Percentiles rank a stretch among this genome's conserved stretches.
Evolutionary conservation across 202 grass and related monocot genomes (phyloP).

Genomic region (Setaria italica): DNA sequence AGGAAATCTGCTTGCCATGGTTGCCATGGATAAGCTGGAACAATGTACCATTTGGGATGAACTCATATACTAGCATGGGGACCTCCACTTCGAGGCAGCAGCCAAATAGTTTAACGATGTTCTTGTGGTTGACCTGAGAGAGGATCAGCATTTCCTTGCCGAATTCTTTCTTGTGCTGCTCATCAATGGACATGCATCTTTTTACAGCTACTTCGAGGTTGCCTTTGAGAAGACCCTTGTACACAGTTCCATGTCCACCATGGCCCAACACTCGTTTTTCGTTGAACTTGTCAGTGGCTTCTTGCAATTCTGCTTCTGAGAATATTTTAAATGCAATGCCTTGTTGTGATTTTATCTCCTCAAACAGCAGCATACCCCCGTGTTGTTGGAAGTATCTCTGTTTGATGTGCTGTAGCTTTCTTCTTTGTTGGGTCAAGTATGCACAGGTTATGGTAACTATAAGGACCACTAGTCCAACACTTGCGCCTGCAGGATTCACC

Average conservation of each 20-base stretch:
- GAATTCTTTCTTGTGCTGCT: constrained; percentile 58
- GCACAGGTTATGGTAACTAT: neutral
- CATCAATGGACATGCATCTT: constrained; percentile 44
- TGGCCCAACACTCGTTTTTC: constrained; percentile 10
- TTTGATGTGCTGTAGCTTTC: constrained; percentile 30
- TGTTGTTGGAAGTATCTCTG: constrained; percentile 42
- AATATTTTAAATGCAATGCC: constrained; percentile 51
- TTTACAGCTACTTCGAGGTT: constrained; percentile 42
- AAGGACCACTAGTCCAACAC: neutral
- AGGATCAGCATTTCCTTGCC: constrained; percentile 62
- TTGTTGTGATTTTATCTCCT: constrained; percentile 53
- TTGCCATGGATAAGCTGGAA: constrained; percentile 45
- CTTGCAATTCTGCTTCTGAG: constrained; percentile 43
- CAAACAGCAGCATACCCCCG: constrained; percentile 44
- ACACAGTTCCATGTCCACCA: constrained; percentile 51
- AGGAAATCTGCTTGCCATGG: neutral
- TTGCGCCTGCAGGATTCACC: constrained; percentile 33
- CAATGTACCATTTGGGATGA: constrained; percentile 51
- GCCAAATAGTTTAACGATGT: constrained; percentile 53
- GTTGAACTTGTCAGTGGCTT: constrained; percentile 45
- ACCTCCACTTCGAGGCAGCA: constrained; percentile 59
- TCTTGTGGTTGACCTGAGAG: constrained; percentile 55
- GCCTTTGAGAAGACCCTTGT: constrained; percentile 37
- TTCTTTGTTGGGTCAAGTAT: constrained; percentile 34
- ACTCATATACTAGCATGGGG: constrained; percentile 54